Evolutionary conservation across 805 yeast genomes (phyloP), one percentile per base, ranked within the genome.

Genomic region (Nakazawaea sp.): DNA sequence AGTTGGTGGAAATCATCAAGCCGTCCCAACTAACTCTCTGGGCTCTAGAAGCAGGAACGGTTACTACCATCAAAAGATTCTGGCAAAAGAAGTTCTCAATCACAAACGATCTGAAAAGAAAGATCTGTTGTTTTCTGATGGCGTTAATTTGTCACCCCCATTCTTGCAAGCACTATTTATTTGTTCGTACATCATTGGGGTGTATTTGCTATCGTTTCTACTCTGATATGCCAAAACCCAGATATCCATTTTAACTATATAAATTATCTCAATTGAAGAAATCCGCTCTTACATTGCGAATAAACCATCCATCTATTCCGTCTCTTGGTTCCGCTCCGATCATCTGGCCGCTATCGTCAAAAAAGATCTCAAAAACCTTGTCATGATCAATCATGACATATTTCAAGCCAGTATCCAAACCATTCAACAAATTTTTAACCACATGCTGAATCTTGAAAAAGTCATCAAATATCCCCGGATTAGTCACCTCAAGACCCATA

Each of bases 381-480:
- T 33, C 33, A 7, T 18, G 19, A 29, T 38, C 41, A 11, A 38
- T 32, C 36, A 28, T 33, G 13, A 38, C 18, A 28, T 38, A 38
- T 20, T 32, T 15, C 17, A 33, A 18, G 18, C 28, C 13, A 5
- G 36, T 15, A 5, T 32, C 33, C 27, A 33, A 8, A 10, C 44
- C 40, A 10, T 49, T 33, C 31, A 46, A 36, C 42, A 55, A 60
- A 20, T 52, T 48, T 28, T 52, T 31, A 9, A 66, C 69, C 2
- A 59, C 61, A 41, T 61, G 66, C 43, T 61, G 66, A 10, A 63
- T 64, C 40, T 57, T 58, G 44, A 50, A 59, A 66, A 65, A 61
- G 42, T 62, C 68, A 42, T 64, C 69, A 44, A 53, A 59, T 8
- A 63, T 45, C 11, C 55, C 51, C 4, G 68, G 68, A 41, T 62